A percentile compares a stretch with the other conserved stretches of the same genome.
phyloP scores from a whole-genome alignment of 352 stramenopile genomes.

The Globisporangium paroecandrum region DNA sequence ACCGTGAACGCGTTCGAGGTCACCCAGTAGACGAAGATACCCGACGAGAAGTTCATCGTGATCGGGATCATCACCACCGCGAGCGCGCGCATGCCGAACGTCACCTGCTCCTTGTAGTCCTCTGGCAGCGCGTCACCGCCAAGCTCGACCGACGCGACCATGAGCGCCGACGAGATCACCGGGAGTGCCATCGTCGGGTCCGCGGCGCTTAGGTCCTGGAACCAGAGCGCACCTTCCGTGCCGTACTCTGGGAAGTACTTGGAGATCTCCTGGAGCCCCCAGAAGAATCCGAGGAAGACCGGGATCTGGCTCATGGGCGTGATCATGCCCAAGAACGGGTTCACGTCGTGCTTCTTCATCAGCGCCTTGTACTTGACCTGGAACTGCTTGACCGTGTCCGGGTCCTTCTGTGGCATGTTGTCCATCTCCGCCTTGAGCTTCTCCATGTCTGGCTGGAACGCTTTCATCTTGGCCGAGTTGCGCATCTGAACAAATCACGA shows the following conservation, averaged over 20 bases:
- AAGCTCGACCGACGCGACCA: slow-evolving; percentile 75
- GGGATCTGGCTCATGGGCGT: slow-evolving; percentile 75
- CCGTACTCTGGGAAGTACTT: slow-evolving; percentile 80
- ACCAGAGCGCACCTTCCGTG: slow-evolving; percentile 77
- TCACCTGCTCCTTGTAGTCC: slow-evolving; percentile 70
- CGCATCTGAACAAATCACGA: slow-evolving; percentile 39
- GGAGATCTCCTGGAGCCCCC: slow-evolving; percentile 72
- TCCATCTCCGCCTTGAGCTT: slow-evolving; percentile 76
- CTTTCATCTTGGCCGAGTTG: slow-evolving; percentile 85
- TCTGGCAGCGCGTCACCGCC: slow-evolving; percentile 55
- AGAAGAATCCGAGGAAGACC: slow-evolving; percentile 85
- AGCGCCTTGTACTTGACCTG: slow-evolving; percentile 72
- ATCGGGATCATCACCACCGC: slow-evolving; percentile 69
- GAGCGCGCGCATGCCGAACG: slow-evolving; percentile 76
- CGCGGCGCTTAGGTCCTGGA: slow-evolving; percentile 68
- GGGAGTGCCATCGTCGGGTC: slow-evolving; percentile 78
- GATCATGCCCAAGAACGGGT: slow-evolving; percentile 68
- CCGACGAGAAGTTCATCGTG: slow-evolving; percentile 82
- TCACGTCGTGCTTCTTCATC: slow-evolving; percentile 83
- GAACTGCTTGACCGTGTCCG: slow-evolving; percentile 56
- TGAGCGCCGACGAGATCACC: slow-evolving; percentile 73
- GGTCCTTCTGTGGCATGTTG: slow-evolving; percentile 35
- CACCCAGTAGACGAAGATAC: slow-evolving; percentile 87
- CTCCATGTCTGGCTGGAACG: slow-evolving; percentile 80
- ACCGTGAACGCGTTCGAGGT: slow-evolving; percentile 81